Conservation (phyloP, 805 yeast genomes). For the Lachancea lanzarotensis region DNA sequence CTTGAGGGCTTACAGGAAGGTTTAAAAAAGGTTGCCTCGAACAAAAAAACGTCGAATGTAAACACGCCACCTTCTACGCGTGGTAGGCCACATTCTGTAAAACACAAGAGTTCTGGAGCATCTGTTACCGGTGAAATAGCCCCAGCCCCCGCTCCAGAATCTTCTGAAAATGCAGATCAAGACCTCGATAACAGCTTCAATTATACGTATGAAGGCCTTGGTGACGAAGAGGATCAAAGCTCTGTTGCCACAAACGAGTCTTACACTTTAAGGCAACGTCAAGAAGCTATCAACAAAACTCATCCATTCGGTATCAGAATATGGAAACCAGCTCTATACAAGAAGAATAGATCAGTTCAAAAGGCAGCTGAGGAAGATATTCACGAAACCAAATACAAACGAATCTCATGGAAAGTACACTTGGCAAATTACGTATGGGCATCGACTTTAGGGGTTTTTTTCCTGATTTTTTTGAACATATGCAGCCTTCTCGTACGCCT, state of each 20-base stretch:
- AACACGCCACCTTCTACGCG: constrained; percentile 7
- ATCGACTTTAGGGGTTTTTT: constrained; percentile 58
- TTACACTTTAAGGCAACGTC: constrained; percentile 83
- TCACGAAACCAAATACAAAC: constrained; percentile 59
- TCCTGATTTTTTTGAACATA: constrained; percentile 41
- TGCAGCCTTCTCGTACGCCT: constrained; percentile 39
- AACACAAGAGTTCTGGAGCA: not conserved
- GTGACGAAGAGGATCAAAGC: constrained; percentile 11
- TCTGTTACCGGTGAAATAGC: constrained; percentile 7
- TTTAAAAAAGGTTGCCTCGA: constrained; percentile 39
- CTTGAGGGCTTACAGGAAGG: constrained; percentile 73
- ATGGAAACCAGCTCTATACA: constrained; percentile 97
- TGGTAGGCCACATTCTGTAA: constrained; percentile 4
- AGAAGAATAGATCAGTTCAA: constrained; percentile 87
- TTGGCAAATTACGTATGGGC: constrained; percentile 72
- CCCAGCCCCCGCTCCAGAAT: too few relatives aligned
- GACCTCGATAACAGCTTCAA: constrained; percentile 1
- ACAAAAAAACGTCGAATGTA: constrained; percentile 7
- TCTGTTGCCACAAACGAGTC: constrained; percentile 54
- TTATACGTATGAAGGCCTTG: not conserved
- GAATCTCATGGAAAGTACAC: constrained; percentile 54
- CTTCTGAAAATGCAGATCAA: constrained; percentile 7
- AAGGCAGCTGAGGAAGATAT: constrained; percentile 88
- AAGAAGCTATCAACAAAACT: constrained; percentile 90
- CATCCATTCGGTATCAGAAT: constrained; percentile 98